Evolutionary conservation across 2,329 filamentous ascomycete genomes (phyloP), one percentile per base, ranked within the genome.

Genomic region (Calonectria honghensis): DNA sequence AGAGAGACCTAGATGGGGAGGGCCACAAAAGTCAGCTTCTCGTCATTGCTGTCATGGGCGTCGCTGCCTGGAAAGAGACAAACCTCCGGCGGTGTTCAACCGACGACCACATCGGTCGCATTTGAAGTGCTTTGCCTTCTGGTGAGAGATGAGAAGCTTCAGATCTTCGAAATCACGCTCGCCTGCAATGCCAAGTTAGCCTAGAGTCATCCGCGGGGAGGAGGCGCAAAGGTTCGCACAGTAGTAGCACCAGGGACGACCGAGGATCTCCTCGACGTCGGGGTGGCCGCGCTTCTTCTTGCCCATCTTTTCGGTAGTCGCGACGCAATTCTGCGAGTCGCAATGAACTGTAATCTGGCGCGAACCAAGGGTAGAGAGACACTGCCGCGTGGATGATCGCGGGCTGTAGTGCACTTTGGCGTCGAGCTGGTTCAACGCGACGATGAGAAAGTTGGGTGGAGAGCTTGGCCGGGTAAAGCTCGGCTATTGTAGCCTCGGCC

Each of bases 71-170:
- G 66, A 16, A 18, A 68, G 59, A 37, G 9, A 75, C 91, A 82
- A 86, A 97, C 96, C 97, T 90, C 97, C 97, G 52, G 96, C 96
- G 1, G 97, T 99, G 84, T 98, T 98, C 71, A 99, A 87, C 79
- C 96, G 91, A 78, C 97, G 92, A 68, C 93, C 93, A 85, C 97
- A 99, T 87, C 94, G 89, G 81, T 98, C 95, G 87, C 97, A 99
- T 86, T 98, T 98, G 90, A 98, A 98, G 86, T 99, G 97, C 87
- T 98, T 98, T n/a, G 96, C 96, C 85, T 98, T 98, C 83, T 98
- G 97, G 85, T 99, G 97, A 73, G 95, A 96, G 80, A 98, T 97
- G 77, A 99, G 92, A 80, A 98, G 96, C 89, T 98, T 98, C 61
- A 98, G 86, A 85, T 99, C 97, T 85, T 98, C 96, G 84, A 98